Conservation (phyloP, 257 asterid genomes). For the Solanum sejunctum region DNA sequence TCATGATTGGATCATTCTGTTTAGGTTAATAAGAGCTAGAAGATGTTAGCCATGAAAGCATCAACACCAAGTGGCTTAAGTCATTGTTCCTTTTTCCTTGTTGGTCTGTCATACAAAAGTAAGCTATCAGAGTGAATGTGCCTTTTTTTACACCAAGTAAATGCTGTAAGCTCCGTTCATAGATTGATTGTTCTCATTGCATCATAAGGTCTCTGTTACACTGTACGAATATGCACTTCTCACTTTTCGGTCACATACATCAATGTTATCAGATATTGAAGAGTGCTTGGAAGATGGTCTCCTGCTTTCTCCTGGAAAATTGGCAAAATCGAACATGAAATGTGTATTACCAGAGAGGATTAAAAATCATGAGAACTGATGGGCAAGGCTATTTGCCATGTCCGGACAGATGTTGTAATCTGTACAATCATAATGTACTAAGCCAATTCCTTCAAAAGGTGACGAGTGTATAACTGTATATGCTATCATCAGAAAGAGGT, state of each 20-base stretch:
- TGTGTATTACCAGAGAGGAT: not conserved
- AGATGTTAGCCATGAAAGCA: not conserved
- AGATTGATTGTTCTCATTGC: not conserved
- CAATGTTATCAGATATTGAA: not conserved
- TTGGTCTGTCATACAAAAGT: constrained; percentile 6
- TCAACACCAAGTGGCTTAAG: constrained; percentile 6
- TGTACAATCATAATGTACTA: not conserved
- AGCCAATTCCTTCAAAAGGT: not conserved
- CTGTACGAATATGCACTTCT: not conserved
- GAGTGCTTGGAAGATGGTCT: not conserved
- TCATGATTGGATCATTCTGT: not conserved
- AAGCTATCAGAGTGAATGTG: not conserved
- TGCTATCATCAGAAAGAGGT: not conserved
- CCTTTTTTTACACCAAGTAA: not conserved
- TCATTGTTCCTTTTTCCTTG: not conserved
- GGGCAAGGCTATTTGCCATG: not conserved
- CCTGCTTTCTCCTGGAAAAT: not conserved
- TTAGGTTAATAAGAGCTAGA: not conserved
- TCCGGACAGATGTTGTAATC: not conserved
- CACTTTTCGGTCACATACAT: not conserved
- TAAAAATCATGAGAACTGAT: not conserved
- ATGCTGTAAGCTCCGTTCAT: not conserved
- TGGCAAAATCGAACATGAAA: not conserved
- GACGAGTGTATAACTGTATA: not conserved
- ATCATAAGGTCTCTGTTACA: not conserved